These are phyloP conservation scores for Zymoseptoria ardabiliae DNA, from an alignment of 2,329 filamentous ascomycete genomes.

Conservation along the genomic window DNA sequence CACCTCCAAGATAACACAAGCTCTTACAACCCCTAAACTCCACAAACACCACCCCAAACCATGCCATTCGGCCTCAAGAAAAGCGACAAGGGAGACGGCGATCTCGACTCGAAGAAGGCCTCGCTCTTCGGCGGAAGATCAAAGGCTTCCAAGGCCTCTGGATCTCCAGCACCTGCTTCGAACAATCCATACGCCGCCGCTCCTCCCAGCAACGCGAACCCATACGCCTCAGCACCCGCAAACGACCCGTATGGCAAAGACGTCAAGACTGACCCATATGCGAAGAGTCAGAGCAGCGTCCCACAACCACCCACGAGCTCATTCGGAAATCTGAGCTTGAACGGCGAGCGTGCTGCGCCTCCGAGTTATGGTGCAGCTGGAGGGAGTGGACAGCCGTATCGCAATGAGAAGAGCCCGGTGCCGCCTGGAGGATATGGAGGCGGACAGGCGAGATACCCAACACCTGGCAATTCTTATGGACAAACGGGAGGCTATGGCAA, in stretches of 20 bases:
- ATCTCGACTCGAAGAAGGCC: constrained; percentile 46
- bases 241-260: constrained; percentile 27
- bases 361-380: constrained; percentile 3
- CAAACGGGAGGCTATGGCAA: constrained; percentile 44
- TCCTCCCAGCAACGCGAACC: constrained; percentile 18
- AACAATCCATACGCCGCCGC: constrained; percentile 52
- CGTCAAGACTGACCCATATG: constrained; percentile 23
- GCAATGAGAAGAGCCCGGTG: constrained; percentile 40
- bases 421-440: constrained; percentile 39
- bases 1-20: constrained; percentile 3
- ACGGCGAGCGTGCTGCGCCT: constrained; percentile 27
- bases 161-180: constrained; percentile 32
- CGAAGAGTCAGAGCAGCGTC: constrained; percentile 20
- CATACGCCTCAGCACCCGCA: constrained; percentile 21
- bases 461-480: constrained; percentile 27
- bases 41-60: constrained; percentile 1
- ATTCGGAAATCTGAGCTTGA: constrained; percentile 24
- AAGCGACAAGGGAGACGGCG: constrained; percentile 45
- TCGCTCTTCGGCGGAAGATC: constrained; percentile 53
- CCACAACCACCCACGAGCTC: constrained; percentile 26
- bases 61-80: constrained; percentile 44
- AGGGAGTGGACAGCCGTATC: constrained; percentile 24
- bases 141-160: constrained; percentile 46
- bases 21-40: not conserved
- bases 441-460: constrained; percentile 21